phyloP scores from a whole-genome alignment of 495 filamentous ascomycete genomes.

The Pseudotulostoma volvatum region DNA sequence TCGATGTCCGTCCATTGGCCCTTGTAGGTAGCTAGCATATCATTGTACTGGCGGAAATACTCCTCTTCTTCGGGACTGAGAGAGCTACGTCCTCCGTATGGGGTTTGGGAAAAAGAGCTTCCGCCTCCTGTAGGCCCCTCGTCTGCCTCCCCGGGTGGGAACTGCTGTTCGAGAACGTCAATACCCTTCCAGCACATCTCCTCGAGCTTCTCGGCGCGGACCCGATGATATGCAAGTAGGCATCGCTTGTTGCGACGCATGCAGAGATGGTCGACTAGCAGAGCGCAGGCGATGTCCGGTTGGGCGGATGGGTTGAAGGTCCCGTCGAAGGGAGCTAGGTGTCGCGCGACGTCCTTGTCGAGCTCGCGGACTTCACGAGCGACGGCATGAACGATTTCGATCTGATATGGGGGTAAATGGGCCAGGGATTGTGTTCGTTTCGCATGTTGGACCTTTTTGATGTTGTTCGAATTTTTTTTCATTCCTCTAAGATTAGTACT shows the following conservation, averaged over 20 bases:
- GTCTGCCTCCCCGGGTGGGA: not conserved
- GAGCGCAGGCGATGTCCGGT: constrained; percentile 66
- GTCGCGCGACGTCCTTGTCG: constrained; percentile 68
- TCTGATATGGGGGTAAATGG: constrained; percentile 83
- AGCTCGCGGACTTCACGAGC: constrained; percentile 88
- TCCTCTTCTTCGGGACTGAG: constrained; percentile 96
- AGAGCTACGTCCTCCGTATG: constrained; percentile 44
- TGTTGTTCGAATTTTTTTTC: constrained; percentile 1
- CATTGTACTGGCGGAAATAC: constrained; percentile 79
- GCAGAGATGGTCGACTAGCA: constrained; percentile 84
- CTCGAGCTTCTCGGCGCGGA: constrained; percentile 78
- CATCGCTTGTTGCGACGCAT: constrained; percentile 96
- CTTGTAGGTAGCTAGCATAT: constrained; percentile 89
- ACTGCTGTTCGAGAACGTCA: constrained; percentile 54
- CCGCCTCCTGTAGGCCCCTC: not conserved
- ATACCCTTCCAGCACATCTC: constrained; percentile 84
- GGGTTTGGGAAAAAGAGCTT: constrained; percentile 5
- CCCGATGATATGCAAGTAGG: constrained; percentile 84
- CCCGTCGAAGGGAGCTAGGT: constrained; percentile 67
- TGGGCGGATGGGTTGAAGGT: constrained; percentile 75
- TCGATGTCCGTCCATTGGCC: constrained; percentile 98
- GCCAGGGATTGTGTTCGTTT: constrained; percentile 83
- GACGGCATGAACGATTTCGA: constrained; percentile 75
- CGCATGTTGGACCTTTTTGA: constrained; percentile 73
- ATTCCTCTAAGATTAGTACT: no score